A percentile compares a stretch with the other conserved stretches of the same genome.
phyloP scores from a whole-genome alignment of 352 stramenopile species.

The Globisporangium acanthophoron region DNA sequence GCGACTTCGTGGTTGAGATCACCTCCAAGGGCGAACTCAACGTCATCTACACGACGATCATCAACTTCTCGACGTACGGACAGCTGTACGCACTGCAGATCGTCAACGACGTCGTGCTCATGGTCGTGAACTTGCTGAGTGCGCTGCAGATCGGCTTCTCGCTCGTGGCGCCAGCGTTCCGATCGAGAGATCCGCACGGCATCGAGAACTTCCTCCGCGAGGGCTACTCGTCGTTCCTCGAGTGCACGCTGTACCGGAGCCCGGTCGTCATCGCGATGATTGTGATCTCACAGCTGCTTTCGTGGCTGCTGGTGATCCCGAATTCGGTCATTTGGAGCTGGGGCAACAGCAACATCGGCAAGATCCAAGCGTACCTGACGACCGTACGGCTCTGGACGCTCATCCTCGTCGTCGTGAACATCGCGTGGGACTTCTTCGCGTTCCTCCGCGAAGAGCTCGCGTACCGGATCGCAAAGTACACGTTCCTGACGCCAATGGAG shows the following conservation, averaged over 20 bases:
- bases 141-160: not conserved
- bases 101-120: slow-evolving; percentile 25
- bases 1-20: not conserved
- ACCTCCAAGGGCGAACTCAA: not conserved
- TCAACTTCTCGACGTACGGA: slow-evolving; percentile 36
- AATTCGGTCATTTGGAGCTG: slow-evolving; percentile 18
- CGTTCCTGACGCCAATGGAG: slow-evolving; percentile 27
- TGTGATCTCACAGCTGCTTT: slow-evolving; percentile 4
- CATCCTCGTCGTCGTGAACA: slow-evolving; percentile 28
- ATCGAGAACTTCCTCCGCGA: slow-evolving; percentile 5
- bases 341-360: slow-evolving; percentile 10
- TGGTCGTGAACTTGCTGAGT: slow-evolving; percentile 24
- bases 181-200: not conserved
- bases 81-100: slow-evolving; percentile 37
- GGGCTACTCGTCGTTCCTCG: not conserved
- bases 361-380: slow-evolving; percentile 26
- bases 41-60: slow-evolving; percentile 20
- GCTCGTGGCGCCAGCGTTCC: not conserved
- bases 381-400: slow-evolving; percentile 31
- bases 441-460: slow-evolving; percentile 21
- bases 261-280: slow-evolving; percentile 4
- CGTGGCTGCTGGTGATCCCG: slow-evolving; percentile 40
- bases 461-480: slow-evolving; percentile 18
- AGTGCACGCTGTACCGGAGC: slow-evolving; percentile 16
- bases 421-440: slow-evolving; percentile 26